These are phyloP conservation scores for Blastobotrys malaysiensis DNA, from an alignment of 1,139 yeast species.

Conservation along the genomic window DNA sequence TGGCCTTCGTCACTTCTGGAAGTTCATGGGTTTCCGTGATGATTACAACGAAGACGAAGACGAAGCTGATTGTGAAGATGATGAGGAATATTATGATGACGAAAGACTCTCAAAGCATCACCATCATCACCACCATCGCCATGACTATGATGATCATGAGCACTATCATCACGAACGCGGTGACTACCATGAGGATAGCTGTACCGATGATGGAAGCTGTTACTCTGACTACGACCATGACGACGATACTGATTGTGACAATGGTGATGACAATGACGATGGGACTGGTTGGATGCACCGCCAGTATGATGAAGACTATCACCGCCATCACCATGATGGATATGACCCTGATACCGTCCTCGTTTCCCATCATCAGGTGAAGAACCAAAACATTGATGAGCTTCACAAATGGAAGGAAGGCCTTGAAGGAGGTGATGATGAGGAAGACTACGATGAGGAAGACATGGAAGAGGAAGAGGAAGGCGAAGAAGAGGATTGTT, in stretches of 20 bases:
- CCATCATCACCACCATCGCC: conserved; percentile 4
- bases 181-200: conserved; percentile 11
- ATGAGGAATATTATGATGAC: not conserved
- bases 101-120: not conserved
- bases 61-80: conserved; percentile 1
- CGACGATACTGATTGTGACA: conserved; percentile 24
- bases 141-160: conserved; percentile 14
- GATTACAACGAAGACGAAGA: conserved; percentile 5
- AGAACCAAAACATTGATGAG: not conserved
- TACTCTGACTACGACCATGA: conserved; percentile 13
- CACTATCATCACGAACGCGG: conserved; percentile 17
- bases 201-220: conserved; percentile 7
- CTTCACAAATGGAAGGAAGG: not conserved
- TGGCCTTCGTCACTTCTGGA: conserved; percentile 5
- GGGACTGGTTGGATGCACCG: conserved; percentile 24
- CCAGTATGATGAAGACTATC: conserved; percentile 5
- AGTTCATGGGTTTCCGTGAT: conserved; percentile 6
- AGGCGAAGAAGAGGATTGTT: not conserved
- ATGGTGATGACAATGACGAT: conserved; percentile 30
- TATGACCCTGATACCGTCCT: not conserved
- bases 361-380: not conserved
- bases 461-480: conserved; percentile 8
- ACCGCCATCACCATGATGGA: conserved; percentile 8
- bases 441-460: conserved; percentile 1
- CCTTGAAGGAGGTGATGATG: not conserved